Base-by-base conservation (phyloP, 371 early-diverging fungal genomes). In the Rhizopus arrhizus region DNA sequence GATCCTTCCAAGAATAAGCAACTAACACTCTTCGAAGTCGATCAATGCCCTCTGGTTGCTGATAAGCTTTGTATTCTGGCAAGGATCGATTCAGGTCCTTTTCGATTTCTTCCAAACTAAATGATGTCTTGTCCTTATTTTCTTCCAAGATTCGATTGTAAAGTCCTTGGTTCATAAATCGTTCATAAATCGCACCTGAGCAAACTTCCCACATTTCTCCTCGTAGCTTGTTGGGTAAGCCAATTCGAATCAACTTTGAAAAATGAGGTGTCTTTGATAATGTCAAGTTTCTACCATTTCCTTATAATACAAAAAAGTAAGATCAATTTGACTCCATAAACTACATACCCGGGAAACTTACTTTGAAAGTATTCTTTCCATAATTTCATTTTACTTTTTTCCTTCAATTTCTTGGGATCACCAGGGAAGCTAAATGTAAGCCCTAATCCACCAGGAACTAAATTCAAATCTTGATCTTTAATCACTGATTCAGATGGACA, bases 141-240 rank as follows among this genome's bases (percentile, higher is more conserved):
- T 90, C 89, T 40, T 84, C 79, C 34, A 94, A 82, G 12, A 95
- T 48, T 49, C 84, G 78, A 22, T 89, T 78, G 68, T 95, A 97
- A 10, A 91, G 82, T 7, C 95, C 95, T 15, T 84, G 82, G 61
- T 94, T 89, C 74, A 89, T 84, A 63, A 89, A 90, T n/a, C 98
- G 80, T 57, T 92, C 81, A 58, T 86, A 94, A 57, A 95, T 86
- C 5, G 96, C 88, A 5, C 99, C 99, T 16, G 90, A 90, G 68
- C 92, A 91, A 4, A 91, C 72, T 73, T 97, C 98, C 99, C 99
- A 98, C 9, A 97, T 83, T 73, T 98, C 99, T 10, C 97, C 96
- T 31, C 99, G 89, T 56, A 97, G 72, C 29, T 81, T 72, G 68
- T 95, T 94, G 2, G 98, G 95, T 41, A 97, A 73, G 6, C 99